phyloP scores from a whole-genome alignment of 805 yeast species.

The Saccharomycopsis fermentans region DNA sequence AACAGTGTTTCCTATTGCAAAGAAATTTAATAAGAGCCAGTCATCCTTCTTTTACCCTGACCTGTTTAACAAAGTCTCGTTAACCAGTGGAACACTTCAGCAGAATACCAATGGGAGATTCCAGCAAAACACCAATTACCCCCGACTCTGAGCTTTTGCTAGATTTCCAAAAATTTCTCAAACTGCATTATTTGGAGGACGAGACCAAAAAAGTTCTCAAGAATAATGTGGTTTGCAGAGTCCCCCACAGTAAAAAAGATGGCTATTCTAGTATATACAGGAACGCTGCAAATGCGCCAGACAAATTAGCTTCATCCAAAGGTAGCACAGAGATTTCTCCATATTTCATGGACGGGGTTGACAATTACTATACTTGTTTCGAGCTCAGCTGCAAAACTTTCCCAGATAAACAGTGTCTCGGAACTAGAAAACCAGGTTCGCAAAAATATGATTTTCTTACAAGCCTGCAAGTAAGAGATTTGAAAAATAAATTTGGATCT shows the following conservation, averaged over 20 bases:
- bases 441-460: conserved; percentile 33
- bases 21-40: too few species aligned
- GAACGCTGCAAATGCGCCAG: conserved; percentile 13
- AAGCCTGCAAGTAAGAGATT: conserved; percentile 32
- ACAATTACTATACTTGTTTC: conserved; percentile 28
- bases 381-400: conserved; percentile 21
- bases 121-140: neutral
- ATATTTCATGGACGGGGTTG: conserved; percentile 26
- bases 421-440: conserved; percentile 27
- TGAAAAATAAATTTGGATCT: conserved; percentile 42
- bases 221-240: neutral
- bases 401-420: conserved; percentile 28
- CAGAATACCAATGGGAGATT: too few species aligned
- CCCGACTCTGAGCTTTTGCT: neutral
- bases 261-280: conserved; percentile 37
- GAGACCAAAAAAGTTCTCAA: neutral
- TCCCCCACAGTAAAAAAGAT: conserved; percentile 28
- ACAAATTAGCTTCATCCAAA: neutral
- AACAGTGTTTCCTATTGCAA: too few species aligned
- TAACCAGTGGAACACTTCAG: too few species aligned
- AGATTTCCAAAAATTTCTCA: neutral
- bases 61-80: too few species aligned
- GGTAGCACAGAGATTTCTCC: neutral
- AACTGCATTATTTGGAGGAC: neutral
- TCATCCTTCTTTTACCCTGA: too few species aligned